Percentiles rank a stretch among this genome's conserved stretches.
phyloP scores from a whole-genome alignment of 345 rosid genomes.

The Cardamine resedifolia region DNA sequence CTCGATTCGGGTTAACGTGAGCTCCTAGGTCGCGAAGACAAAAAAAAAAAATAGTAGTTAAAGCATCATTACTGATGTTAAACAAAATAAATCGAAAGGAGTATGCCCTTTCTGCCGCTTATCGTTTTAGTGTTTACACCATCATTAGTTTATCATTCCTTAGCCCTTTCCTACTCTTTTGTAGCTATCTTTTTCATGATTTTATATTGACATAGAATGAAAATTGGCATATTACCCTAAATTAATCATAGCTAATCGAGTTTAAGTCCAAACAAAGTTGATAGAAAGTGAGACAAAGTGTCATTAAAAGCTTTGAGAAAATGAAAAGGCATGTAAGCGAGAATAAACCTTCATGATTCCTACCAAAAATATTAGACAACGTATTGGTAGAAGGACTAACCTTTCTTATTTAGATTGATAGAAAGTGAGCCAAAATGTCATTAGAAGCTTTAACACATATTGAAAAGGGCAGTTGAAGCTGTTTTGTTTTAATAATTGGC shows the following conservation, averaged over 20 bases:
- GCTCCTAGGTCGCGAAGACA: too few relatives aligned
- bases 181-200: slow-evolving; percentile 3
- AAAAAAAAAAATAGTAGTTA: background rate
- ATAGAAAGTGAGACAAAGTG: slow-evolving; percentile 29
- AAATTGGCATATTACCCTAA: slow-evolving; percentile 23
- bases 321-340: slow-evolving; percentile 17
- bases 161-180: slow-evolving; percentile 16
- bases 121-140: slow-evolving; percentile 31
- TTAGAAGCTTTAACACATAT: slow-evolving; percentile 12
- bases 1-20: too few relatives aligned
- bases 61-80: background rate
- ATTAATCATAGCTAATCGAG: slow-evolving; percentile 19
- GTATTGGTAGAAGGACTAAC: slow-evolving; percentile 5
- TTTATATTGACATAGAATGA: slow-evolving; percentile 3
- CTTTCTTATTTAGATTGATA: slow-evolving; percentile 18
- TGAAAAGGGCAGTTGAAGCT: background rate
- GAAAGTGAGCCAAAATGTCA: slow-evolving; percentile 19
- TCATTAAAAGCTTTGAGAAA: slow-evolving; percentile 27
- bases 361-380: background rate
- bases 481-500: background rate
- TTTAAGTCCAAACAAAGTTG: slow-evolving; percentile 22
- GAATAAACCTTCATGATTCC: slow-evolving; percentile 37
- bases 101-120: slow-evolving; percentile 27
- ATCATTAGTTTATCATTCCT: slow-evolving; percentile 21
- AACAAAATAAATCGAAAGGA: slow-evolving; percentile 13